Percentiles rank a stretch among this genome's conserved stretches.
Conservation (phyloP, 2,329 filamentous ascomycete species). For the Alternaria panax region DNA sequence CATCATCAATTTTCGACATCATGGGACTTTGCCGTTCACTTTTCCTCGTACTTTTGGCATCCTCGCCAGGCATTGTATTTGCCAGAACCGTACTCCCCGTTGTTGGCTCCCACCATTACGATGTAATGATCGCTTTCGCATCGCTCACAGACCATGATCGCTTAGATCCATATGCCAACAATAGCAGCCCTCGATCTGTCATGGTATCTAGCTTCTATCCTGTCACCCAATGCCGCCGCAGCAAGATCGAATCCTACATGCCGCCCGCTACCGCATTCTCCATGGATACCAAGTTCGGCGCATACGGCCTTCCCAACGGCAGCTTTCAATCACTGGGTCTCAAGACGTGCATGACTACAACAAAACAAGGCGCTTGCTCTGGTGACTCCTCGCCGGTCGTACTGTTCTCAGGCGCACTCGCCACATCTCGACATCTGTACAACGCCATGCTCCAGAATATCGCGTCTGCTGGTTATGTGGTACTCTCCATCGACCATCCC, state of each 20-base stretch:
- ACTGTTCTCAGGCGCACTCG: slow-evolving; percentile 58
- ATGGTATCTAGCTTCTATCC: slow-evolving; percentile 39
- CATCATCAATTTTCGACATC: not conserved
- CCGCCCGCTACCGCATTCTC: slow-evolving; percentile 30
- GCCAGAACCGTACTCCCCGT: slow-evolving; percentile 19
- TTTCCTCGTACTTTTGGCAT: slow-evolving; percentile 1
- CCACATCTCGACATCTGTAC: slow-evolving; percentile 55
- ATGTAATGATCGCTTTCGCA: slow-evolving; percentile 22
- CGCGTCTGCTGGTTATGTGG: slow-evolving; percentile 57
- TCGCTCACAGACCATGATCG: slow-evolving; percentile 27
- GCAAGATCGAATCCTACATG: slow-evolving; percentile 28
- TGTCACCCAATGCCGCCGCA: slow-evolving; percentile 19
- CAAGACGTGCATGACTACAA: slow-evolving; percentile 20
- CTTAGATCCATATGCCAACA: slow-evolving; percentile 31
- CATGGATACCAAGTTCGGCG: slow-evolving; percentile 30
- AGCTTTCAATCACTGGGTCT: slow-evolving; percentile 28
- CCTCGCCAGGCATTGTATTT: not conserved
- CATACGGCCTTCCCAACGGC: slow-evolving; percentile 38
- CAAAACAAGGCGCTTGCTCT: not conserved
- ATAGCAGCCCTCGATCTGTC: slow-evolving; percentile 25
- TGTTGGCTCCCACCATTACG: slow-evolving; percentile 18
- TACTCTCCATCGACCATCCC: slow-evolving; percentile 60
- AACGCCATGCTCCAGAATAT: slow-evolving; percentile 55
- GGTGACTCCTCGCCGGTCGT: slow-evolving; percentile 32
- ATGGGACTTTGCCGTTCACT: slow-evolving; percentile 9